Evolutionary conservation across 2,329 filamentous ascomycete species (phyloP), one percentile per base, ranked within the genome.

Genomic region (Pezicula radicicola): DNA sequence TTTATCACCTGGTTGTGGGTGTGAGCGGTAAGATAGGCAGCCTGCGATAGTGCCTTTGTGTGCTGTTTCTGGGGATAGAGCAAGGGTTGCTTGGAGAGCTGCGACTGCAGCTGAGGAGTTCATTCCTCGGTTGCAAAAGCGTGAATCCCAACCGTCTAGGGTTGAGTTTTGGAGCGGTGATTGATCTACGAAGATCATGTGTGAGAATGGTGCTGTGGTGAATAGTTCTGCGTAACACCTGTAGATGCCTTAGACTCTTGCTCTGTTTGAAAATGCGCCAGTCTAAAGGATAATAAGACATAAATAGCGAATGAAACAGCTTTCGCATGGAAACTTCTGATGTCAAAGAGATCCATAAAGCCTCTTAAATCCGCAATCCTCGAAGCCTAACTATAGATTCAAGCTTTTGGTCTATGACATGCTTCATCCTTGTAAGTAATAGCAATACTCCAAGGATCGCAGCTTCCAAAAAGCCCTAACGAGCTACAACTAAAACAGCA

Each of bases 191-290:
- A 65, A 66, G 8, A 68, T 53, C 42, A 59, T 58, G 48, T 64
- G 59, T 4, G 58, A 55, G 51, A 67, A 66, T 3, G 56, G 52
- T 0, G 39, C 0, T 1, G 63, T 62, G 33, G 58, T 60, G 47
- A 67, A 67, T n/a, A 67, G 60, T 21, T 62, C 59, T 3, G 61
- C 60, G 43, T 66, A 67, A 28, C 52, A 61, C 64, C 63, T 65
- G 16, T 44, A 33, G 33, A 35, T 37, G n/a, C n/a, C 21, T 53
- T 37, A 51, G 46, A 39, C 13, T 27, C 18, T 21, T 15, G 25
- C 41, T 25, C 15, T 44, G 9, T 4, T 33, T 1, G 25, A 25
- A 2, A 33, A 33, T 2, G 30, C 4, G 4, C 9, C 3, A 7
- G 3, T 33, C 10, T 5, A 3, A 12, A 12, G 9, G 30, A 33